Base-by-base conservation (phyloP, 441 rosid genomes). In the Theobroma grandiflorum region DNA sequence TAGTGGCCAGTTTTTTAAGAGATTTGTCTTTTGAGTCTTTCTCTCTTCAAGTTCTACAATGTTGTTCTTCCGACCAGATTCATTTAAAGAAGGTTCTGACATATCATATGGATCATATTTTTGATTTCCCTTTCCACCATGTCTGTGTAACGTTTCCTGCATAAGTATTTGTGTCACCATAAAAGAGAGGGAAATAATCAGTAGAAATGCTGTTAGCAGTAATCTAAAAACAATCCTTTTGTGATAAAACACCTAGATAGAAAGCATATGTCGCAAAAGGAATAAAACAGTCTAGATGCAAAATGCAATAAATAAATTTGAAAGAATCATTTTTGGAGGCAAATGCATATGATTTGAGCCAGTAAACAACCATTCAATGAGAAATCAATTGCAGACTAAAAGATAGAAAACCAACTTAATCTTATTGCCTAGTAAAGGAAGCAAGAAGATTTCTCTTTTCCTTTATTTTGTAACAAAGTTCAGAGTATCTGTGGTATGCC, bases 111-210 rank as follows among this genome's bases (percentile, higher is more conserved):
- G 66, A 31, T 76, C 79, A 9, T 63, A 5, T 75, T 42, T 69
- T 72, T 74, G 81, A 45, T 81, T 75, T 43, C 33, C 76, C 15
- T 71, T 82, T 79, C 70, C 72, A 50, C 66, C 76, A 77, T 85
- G 93, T 38, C 72, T 85, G 85, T 91, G 92, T 67, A 92, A 76
- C 49, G 96, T 89, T 84, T 92, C 96, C 92, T 92, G 80, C 85
- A 83, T 59, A 72, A 67, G 31, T 3, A 65, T 47, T 15, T 40
- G 47, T 12, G 47, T 12, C 26, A 53, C 63, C 10, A 75, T 58
- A 9, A 10, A 53, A 49, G 9, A 26, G 53, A 38, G 11, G 35
- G 79, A 33, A 37, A 33, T n/a, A 8, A 67, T 26, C 66, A 38
- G 38, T 8, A 42, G 53, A 45, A 61, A 75, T 22, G 58, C 35